These are phyloP conservation scores for Podospora pseudocomata DNA, from an alignment of 495 filamentous ascomycete species.

Conservation along the genomic window DNA sequence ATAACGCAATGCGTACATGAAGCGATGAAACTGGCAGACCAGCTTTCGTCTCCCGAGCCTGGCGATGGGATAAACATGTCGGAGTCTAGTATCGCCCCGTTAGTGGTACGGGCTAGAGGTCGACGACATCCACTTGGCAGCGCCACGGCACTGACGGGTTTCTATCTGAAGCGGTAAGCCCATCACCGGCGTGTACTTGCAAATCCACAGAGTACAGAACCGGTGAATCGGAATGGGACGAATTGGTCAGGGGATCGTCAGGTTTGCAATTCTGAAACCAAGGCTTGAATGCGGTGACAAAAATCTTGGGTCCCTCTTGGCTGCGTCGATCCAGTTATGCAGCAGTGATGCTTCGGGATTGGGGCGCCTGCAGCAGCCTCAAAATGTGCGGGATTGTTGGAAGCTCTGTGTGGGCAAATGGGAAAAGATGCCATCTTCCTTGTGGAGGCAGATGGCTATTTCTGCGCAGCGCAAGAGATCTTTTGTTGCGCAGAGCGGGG, in stretches of 20 bases:
- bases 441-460: no score
- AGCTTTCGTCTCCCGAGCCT: neutral
- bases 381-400: no score
- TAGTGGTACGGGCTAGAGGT: neutral
- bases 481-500: neutral
- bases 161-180: neutral
- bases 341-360: neutral
- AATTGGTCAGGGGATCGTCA: neutral
- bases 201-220: neutral
- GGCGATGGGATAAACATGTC: no score
- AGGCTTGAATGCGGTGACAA: neutral
- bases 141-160: neutral
- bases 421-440: no score
- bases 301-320: neutral
- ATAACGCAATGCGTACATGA: neutral
- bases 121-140: neutral
- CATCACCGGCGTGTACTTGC: neutral
- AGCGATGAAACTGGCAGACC: neutral
- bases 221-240: neutral
- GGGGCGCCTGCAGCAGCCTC: no score
- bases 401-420: no score
- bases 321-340: neutral
- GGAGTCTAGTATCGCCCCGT: neutral
- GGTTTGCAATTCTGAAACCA: neutral
- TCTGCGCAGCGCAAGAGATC: neutral